Evolutionary conservation across 495 filamentous ascomycete species (phyloP).

Genomic region (Durotheca rogersii): DNA sequence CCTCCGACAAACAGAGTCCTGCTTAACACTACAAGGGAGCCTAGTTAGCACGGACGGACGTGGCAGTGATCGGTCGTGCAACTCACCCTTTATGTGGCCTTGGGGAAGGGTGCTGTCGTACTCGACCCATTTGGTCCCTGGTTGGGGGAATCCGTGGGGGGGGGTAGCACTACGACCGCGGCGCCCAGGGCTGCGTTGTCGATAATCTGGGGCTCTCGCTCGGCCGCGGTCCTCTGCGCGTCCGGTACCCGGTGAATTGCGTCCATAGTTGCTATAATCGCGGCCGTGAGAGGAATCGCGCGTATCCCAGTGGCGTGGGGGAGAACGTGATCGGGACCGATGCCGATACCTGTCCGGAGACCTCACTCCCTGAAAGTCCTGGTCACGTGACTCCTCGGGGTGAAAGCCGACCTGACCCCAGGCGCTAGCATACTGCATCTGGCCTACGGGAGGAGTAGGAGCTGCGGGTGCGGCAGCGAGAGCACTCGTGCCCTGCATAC

Average conservation of each 20-base stretch:
- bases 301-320: slow-evolving; percentile 65
- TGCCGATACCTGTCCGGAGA: slow-evolving; percentile 63
- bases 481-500: slow-evolving; percentile 39
- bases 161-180: slow-evolving; percentile 64
- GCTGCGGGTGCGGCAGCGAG: slow-evolving; percentile 27
- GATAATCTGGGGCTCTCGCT: slow-evolving; percentile 65
- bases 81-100: slow-evolving; percentile 76
- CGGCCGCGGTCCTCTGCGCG: slow-evolving; percentile 59
- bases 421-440: slow-evolving; percentile 28
- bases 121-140: slow-evolving; percentile 71
- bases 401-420: slow-evolving; percentile 42
- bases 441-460: slow-evolving; percentile 26
- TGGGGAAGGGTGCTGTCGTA: slow-evolving; percentile 72
- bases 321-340: slow-evolving; percentile 72
- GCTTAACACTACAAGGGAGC: slow-evolving; percentile 72
- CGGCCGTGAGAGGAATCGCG: slow-evolving; percentile 45
- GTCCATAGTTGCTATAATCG: slow-evolving; percentile 46
- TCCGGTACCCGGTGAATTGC: slow-evolving; percentile 56
- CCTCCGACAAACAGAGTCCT: slow-evolving; percentile 95
- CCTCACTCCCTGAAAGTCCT: slow-evolving; percentile 55
- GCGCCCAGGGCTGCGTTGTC: slow-evolving; percentile 77
- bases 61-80: slow-evolving; percentile 9
- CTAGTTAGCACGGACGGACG: slow-evolving; percentile 10
- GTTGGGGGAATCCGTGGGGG: slow-evolving; percentile 39
- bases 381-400: slow-evolving; percentile 61